A percentile compares a stretch with the other conserved stretches of the same genome.
These are phyloP conservation scores for Colletotrichum falcatum DNA, from an alignment of 2,329 filamentous ascomycete species.

Conservation along the genomic window DNA sequence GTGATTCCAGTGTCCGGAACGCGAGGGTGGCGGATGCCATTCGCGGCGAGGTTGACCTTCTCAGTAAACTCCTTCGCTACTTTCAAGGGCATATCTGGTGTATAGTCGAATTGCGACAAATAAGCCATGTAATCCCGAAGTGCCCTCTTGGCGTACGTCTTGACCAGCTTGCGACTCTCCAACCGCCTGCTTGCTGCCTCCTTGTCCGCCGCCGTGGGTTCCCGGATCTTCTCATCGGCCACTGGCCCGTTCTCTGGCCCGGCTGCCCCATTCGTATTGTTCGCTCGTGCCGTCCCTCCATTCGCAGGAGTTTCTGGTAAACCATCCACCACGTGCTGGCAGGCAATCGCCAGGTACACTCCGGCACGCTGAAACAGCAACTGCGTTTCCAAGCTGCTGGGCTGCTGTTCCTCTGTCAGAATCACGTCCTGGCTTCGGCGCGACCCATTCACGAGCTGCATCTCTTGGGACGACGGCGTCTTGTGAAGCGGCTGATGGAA, in stretches of 20 bases:
- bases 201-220: constrained; percentile 56
- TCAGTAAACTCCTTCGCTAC: constrained; percentile 68
- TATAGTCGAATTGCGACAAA: constrained; percentile 81
- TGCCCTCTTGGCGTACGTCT: constrained; percentile 79
- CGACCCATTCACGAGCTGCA: constrained; percentile 54
- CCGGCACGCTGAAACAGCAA: constrained; percentile 81
- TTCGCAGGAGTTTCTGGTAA: constrained; percentile 50
- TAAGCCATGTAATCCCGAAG: constrained; percentile 81
- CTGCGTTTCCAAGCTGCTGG: constrained; percentile 79
- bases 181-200: constrained; percentile 51
- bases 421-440: constrained; percentile 51
- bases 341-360: constrained; percentile 79
- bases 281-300: constrained; percentile 27
- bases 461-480: constrained; percentile 56
- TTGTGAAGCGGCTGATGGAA: constrained; percentile 65
- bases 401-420: constrained; percentile 65
- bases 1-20: constrained; percentile 29
- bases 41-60: constrained; percentile 68
- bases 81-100: constrained; percentile 74
- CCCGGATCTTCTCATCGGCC: not conserved
- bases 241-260: constrained; percentile 21
- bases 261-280: not conserved
- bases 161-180: constrained; percentile 75
- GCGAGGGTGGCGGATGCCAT: constrained; percentile 58
- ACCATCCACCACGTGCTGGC: constrained; percentile 70